These are phyloP conservation scores for Candida alai DNA, from an alignment of 805 yeast genomes.

Conservation along the genomic window DNA sequence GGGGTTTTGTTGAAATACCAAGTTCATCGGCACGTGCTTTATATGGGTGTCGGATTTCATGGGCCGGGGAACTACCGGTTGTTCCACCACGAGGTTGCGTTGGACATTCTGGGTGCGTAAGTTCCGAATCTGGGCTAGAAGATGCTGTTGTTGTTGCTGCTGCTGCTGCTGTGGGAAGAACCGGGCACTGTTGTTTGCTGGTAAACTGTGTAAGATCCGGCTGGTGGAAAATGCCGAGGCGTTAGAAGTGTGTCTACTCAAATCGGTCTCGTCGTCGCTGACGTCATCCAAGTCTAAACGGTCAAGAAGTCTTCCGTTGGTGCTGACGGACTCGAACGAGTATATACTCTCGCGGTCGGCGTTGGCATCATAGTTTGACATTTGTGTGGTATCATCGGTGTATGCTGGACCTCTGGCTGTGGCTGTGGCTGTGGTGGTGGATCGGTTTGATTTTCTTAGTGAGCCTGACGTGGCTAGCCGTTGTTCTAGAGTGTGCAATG, in stretches of 20 bases:
- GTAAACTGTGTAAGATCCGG: too few species aligned
- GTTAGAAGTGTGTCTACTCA: too few species aligned
- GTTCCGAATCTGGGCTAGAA: too few species aligned
- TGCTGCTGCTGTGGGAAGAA: too few species aligned
- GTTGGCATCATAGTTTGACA: neutral
- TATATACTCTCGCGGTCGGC: slow-evolving; percentile 35
- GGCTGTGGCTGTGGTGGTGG: neutral
- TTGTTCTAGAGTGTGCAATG: slow-evolving; percentile 4
- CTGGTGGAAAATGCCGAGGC: too few species aligned
- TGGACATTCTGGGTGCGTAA: slow-evolving; percentile 3
- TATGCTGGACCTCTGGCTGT: neutral
- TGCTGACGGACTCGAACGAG: slow-evolving; percentile 42
- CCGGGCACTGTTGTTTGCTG: too few species aligned
- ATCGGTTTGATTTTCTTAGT: neutral
- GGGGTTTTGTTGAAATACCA: too few species aligned
- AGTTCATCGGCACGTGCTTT: slow-evolving; percentile 17
- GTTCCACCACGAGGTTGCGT: slow-evolving; percentile 1
- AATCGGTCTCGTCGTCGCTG: slow-evolving; percentile 17
- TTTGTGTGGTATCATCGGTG: neutral
- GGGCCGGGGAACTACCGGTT: neutral
- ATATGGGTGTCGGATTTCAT: slow-evolving; percentile 7
- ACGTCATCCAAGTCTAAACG: slow-evolving; percentile 29
- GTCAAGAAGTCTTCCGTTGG: slow-evolving; percentile 40
- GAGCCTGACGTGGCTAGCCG: slow-evolving; percentile 1
- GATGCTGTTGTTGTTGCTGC: too few species aligned